Evolutionary conservation across 2,329 filamentous ascomycete genomes (phyloP), one percentile per base, ranked within the genome.

Genomic region (Didymosphaeria variabile): DNA sequence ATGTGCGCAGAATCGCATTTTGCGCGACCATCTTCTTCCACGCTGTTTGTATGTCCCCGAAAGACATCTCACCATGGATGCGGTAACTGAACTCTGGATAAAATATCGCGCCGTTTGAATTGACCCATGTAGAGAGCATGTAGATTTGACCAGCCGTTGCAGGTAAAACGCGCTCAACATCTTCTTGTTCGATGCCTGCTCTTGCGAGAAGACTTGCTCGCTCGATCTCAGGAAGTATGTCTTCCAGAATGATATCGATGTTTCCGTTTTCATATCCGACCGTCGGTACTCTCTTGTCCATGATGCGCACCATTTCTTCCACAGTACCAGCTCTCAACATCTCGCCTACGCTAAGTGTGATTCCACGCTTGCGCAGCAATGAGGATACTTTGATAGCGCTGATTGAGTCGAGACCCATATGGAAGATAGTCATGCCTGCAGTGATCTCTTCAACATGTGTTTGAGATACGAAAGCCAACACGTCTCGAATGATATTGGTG

Each of bases 351-450:
- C 85, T 84, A 0, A 97, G 76, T 13, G 80, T 77, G 8, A 97
- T 77, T 0, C 83, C 86, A 45, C 83, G 79, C 66, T 86, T 90
- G 45, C 87, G 88, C 4, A 97, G 80, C 8, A 93, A 81, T 0
- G 90, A 86, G 9, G 89, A 88, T 3, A 93, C 88, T 71, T 95
- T 96, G 80, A 97, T 95, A 1, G 93, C 90, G 65, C 90, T 94
- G 75, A 97, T 97, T 0, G 94, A 97, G 74, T 97, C 94, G 1
- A 97, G 86, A 0, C 94, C 94, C 1, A 97, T 84, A 64, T 95
- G 89, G 76, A 95, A 97, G 13, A 97, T 86, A 0, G 86, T 92
- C 54, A 88, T 86, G 0, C 83, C 81, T 58, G 83, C 84, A 2
- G 80, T 77, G 55, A 97, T 91, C 1, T 87, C 81, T 0, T 82